Evolutionary conservation across 352 stramenopile genomes (phyloP).

Genomic region (Phytophthora crassamura): DNA sequence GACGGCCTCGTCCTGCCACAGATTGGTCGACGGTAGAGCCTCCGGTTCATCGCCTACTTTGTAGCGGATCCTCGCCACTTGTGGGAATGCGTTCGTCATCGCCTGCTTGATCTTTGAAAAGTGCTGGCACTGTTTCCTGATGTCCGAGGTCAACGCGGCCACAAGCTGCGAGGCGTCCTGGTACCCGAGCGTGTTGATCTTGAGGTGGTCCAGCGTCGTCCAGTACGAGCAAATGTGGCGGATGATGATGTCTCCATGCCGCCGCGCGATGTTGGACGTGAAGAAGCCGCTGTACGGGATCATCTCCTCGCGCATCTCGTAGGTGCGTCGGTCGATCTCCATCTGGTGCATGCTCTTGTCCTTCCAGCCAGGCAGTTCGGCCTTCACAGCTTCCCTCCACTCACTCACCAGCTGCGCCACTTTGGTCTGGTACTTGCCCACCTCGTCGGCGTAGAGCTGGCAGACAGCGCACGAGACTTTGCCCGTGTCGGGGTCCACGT

Average conservation of each 20-base stretch:
- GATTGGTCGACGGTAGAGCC: slow-evolving; percentile 30
- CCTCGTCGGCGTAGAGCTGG: slow-evolving; percentile 54
- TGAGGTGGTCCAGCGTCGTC: slow-evolving; percentile 44
- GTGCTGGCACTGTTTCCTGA: slow-evolving; percentile 62
- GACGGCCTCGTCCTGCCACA: slow-evolving; percentile 51
- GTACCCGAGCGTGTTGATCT: slow-evolving; percentile 58
- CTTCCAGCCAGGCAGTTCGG: slow-evolving; percentile 49
- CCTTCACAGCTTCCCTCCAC: slow-evolving; percentile 50
- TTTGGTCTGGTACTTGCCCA: slow-evolving; percentile 53
- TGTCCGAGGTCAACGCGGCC: slow-evolving; percentile 53
- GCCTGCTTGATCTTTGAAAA: slow-evolving; percentile 60
- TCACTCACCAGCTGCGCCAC: slow-evolving; percentile 49
- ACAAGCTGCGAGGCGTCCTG: slow-evolving; percentile 51
- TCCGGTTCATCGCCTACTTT: slow-evolving; percentile 40
- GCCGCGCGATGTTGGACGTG: slow-evolving; percentile 58
- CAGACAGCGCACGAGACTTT: slow-evolving; percentile 46
- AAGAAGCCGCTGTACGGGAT: slow-evolving; percentile 66
- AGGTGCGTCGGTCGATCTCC: slow-evolving; percentile 63
- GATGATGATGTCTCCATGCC: slow-evolving; percentile 67
- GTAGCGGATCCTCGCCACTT: slow-evolving; percentile 51
- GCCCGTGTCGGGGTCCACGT: slow-evolving; percentile 37
- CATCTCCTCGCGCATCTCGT: slow-evolving; percentile 66
- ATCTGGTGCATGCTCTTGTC: slow-evolving; percentile 62
- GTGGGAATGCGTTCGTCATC: slow-evolving; percentile 51
- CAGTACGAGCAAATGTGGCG: slow-evolving; percentile 62